Percentiles rank a stretch among this genome's conserved stretches.
These are phyloP conservation scores for Pistacia atlantica DNA, from an alignment of 345 rosid genomes.

Conservation along the genomic window DNA sequence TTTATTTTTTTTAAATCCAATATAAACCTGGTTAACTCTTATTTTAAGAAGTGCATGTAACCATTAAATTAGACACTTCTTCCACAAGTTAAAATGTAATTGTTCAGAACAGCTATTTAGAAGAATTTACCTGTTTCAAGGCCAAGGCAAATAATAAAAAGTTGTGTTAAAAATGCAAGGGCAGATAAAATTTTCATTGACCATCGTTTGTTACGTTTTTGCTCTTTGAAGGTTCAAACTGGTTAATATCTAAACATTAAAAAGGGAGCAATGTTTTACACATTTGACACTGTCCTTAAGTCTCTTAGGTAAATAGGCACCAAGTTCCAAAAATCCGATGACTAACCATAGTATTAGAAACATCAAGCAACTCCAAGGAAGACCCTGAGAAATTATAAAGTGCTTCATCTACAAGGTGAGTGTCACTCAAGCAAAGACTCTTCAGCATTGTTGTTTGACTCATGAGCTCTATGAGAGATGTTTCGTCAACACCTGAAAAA, in stretches of 20 bases:
- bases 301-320: not conserved
- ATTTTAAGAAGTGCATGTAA: not conserved
- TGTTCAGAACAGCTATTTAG: not conserved
- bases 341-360: slow-evolving; percentile 73
- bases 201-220: not conserved
- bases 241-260: slow-evolving; percentile 7
- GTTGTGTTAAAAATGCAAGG: not conserved
- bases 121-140: slow-evolving; percentile 6
- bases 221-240: slow-evolving; percentile 3
- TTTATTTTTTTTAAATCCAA: no score
- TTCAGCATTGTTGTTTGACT: slow-evolving; percentile 45
- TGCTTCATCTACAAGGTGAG: slow-evolving; percentile 54
- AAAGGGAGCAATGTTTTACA: not conserved
- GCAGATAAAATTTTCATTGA: not conserved
- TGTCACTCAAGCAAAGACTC: slow-evolving; percentile 71
- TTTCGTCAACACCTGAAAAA: slow-evolving; percentile 57
- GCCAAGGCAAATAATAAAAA: not conserved
- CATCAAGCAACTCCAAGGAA: slow-evolving; percentile 74
- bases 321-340: slow-evolving; percentile 10
- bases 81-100: not conserved
- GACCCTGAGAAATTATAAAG: slow-evolving; percentile 62
- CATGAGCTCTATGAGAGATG: slow-evolving; percentile 49
- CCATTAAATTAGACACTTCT: not conserved
- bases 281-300: not conserved
- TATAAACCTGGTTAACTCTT: not conserved